Percentiles rank a stretch among this genome's conserved stretches.
Conservation (phyloP, 2,329 filamentous ascomycete genomes). For the Cercospora sp. region DNA sequence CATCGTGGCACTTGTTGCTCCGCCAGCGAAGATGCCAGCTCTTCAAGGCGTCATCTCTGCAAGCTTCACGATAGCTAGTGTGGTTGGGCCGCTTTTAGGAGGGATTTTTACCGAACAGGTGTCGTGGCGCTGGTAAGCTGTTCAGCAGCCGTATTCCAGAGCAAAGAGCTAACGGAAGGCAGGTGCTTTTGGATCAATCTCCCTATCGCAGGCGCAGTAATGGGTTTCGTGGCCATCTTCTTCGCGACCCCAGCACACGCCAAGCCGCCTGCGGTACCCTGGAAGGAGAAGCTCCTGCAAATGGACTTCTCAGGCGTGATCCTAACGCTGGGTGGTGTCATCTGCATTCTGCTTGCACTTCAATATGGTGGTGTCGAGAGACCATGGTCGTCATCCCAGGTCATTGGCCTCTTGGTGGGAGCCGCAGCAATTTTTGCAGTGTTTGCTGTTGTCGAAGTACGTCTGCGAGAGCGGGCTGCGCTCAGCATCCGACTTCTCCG, state of each 20-base stretch:
- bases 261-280: slow-evolving; percentile 35
- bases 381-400: slow-evolving; percentile 46
- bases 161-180: slow-evolving; percentile 24
- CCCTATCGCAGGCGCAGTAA: slow-evolving; percentile 46
- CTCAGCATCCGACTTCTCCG: slow-evolving; percentile 6
- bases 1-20: slow-evolving; percentile 1
- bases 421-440: slow-evolving; percentile 44
- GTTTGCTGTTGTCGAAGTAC: slow-evolving; percentile 48
- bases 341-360: slow-evolving; percentile 53
- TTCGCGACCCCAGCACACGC: slow-evolving; percentile 40
- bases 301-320: slow-evolving; percentile 51
- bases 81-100: slow-evolving; percentile 64
- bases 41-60: background rate
- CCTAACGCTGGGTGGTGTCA: slow-evolving; percentile 51
- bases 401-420: slow-evolving; percentile 51
- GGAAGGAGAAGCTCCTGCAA: slow-evolving; percentile 44
- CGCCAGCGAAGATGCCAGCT: slow-evolving; percentile 6
- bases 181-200: background rate
- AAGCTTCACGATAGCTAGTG: slow-evolving; percentile 39
- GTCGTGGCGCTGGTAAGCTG: slow-evolving; percentile 60
- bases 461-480: slow-evolving; percentile 18
- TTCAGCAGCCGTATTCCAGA: slow-evolving; percentile 14
- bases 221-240: slow-evolving; percentile 43
- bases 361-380: slow-evolving; percentile 55
- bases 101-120: slow-evolving; percentile 64